Evolutionary conservation across 2,329 filamentous ascomycete genomes (phyloP), one percentile per base, ranked within the genome.

Genomic region (Xylaria hypoxylon): DNA sequence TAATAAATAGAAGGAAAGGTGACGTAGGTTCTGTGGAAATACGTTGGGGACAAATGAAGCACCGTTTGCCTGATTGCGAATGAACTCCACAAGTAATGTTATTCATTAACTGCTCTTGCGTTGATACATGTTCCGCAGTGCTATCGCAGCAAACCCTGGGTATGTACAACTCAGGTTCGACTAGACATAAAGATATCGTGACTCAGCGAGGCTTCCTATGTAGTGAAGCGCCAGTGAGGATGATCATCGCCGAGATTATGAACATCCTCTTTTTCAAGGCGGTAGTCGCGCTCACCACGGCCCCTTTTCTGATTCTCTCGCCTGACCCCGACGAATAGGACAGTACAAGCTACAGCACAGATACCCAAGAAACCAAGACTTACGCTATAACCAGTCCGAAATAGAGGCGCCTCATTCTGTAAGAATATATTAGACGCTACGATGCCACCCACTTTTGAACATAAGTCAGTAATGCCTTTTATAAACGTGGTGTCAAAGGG

Each of bases 391-490:
- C 86, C 86, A 0, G 82, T 83, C 40, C 71, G 77, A 69, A 85
- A 88, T 33, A 74, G 74, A 0, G 86, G 86, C 55, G 77, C 79
- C 71, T 88, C 83, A 0, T 74, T 72, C 2, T 77, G 71, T 38
- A 86, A 72, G 69, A 84, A 88, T 60, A 87, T 81, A 68, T 87
- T 86, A 48, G 79, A 80, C 0, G 82, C 82, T 13, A 87, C 77
- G 55, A 86, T 82, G 3, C 84, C 85, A 0, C 80, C 82, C 7
- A 81, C 68, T 55, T 38, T 40, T 7, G 5, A 6, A 31, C 15
- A 17, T n/a, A 26, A 24, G 48, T 61, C 7, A 61, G 59, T 15
- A 22, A 31, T 15, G 22, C 42, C 15, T 19, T 26, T n/a, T 40
- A 13, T 40, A 19, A 42, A n/a, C 13, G 33, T 35, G 28, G 7